Conservation (phyloP, 2,329 filamentous ascomycete species). For the Fonsecaea multimorphosa region DNA sequence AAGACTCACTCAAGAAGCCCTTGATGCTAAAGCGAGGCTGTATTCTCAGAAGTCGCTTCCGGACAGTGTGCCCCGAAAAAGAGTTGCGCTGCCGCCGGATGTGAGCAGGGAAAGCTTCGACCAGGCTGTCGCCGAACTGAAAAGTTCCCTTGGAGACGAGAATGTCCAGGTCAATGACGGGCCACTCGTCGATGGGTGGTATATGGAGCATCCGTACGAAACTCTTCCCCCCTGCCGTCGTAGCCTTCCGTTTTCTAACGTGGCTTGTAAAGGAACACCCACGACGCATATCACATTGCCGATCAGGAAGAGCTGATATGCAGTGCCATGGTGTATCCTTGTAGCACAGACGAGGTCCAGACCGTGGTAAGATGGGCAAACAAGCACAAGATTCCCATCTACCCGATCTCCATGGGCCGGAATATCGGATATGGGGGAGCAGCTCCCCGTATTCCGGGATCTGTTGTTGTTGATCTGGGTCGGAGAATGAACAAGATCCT, state of each 20-base stretch:
- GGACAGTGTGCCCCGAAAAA: conserved; percentile 27
- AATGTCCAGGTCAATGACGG: conserved; percentile 39
- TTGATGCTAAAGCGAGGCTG: conserved; percentile 33
- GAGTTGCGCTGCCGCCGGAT: conserved; percentile 34
- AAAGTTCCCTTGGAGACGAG: conserved; percentile 27
- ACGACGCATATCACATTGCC: conserved; percentile 53
- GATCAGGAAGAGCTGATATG: conserved; percentile 53
- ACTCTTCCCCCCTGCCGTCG: neutral
- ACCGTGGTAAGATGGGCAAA: conserved; percentile 45
- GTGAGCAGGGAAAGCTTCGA: conserved; percentile 32
- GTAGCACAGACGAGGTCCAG: conserved; percentile 46
- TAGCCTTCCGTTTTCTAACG: too few relatives aligned
- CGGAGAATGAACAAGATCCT: conserved; percentile 45
- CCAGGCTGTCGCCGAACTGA: conserved; percentile 35
- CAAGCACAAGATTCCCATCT: conserved; percentile 45
- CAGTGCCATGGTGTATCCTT: conserved; percentile 50
- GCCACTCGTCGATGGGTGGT: conserved; percentile 45
- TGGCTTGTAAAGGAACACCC: conserved; percentile 44
- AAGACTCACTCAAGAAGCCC: conserved; percentile 33
- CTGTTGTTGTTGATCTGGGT: conserved; percentile 55
- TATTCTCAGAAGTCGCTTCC: conserved; percentile 37
- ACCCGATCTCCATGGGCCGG: conserved; percentile 48
- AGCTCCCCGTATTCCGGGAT: conserved; percentile 53
- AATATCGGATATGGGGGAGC: conserved; percentile 59
- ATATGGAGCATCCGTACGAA: conserved; percentile 46